Evolutionary conservation across 495 filamentous ascomycete genomes (phyloP).

Genomic region (Durotheca rogersii): DNA sequence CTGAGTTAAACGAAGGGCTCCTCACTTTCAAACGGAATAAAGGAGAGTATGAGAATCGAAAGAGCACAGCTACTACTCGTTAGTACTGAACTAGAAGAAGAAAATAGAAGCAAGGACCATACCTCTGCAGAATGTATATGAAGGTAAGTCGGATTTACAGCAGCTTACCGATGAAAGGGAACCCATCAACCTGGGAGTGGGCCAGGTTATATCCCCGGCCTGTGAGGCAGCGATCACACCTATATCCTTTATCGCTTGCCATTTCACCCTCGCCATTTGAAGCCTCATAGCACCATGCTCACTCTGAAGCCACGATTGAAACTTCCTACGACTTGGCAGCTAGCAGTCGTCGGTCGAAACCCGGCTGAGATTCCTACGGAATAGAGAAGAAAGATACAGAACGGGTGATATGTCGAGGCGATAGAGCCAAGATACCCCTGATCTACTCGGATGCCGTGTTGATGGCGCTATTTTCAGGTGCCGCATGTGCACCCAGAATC

Average conservation of each 20-base stretch:
- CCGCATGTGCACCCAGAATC: slow-evolving; percentile 1
- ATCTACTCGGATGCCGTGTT: slow-evolving; percentile 28
- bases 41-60: slow-evolving; percentile 24
- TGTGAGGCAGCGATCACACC: slow-evolving; percentile 5
- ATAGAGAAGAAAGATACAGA: slow-evolving; percentile 1
- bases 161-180: not conserved
- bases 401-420: slow-evolving; percentile 3
- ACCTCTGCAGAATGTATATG: slow-evolving; percentile 18
- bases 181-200: not conserved
- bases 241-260: not conserved
- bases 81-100: slow-evolving; percentile 1
- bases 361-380: not conserved
- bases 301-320: slow-evolving; percentile 11
- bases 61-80: slow-evolving; percentile 31
- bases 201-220: slow-evolving; percentile 16
- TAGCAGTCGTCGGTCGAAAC: not conserved
- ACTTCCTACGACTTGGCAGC: slow-evolving; percentile 14
- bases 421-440: slow-evolving; percentile 30
- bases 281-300: slow-evolving; percentile 1
- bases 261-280: not conserved
- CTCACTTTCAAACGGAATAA: slow-evolving; percentile 34
- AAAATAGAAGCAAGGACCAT: not conserved
- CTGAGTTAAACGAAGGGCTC: too few relatives aligned
- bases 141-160: not conserved
- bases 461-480: slow-evolving; percentile 1